phyloP scores from a whole-genome alignment of 768 basidiomycete species.

The Grammothele lineata region DNA sequence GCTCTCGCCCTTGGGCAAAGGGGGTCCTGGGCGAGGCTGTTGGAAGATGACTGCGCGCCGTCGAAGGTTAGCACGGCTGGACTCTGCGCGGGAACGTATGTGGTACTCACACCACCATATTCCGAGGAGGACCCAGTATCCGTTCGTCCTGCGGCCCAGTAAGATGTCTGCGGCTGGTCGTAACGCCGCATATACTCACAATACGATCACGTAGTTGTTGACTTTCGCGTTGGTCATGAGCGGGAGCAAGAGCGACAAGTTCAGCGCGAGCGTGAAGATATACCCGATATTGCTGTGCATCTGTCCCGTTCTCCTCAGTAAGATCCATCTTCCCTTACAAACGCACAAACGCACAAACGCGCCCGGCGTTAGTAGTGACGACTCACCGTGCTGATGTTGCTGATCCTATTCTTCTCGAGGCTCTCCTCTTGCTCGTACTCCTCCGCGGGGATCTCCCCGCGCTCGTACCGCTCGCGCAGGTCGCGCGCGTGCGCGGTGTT shows the following conservation, averaged over 20 bases:
- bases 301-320: constrained; percentile 21
- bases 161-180: too few relatives aligned
- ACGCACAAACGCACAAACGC: too few relatives aligned
- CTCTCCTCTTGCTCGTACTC: constrained; percentile 74
- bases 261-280: constrained; percentile 58
- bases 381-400: constrained; percentile 76
- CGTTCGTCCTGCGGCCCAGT: constrained; percentile 47
- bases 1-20: constrained; percentile 68
- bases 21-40: constrained; percentile 77
- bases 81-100: too few relatives aligned
- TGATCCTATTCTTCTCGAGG: constrained; percentile 79
- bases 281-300: constrained; percentile 77
- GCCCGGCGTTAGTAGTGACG: neutral
- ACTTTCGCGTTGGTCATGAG: constrained; percentile 52
- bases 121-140: constrained; percentile 74
- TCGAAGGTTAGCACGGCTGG: neutral
- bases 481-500: constrained; percentile 63
- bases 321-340: too few relatives aligned
- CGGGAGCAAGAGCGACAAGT: constrained; percentile 68
- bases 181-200: constrained; percentile 58
- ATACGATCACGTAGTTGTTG: constrained; percentile 68
- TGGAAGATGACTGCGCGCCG: constrained; percentile 66
- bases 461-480: constrained; percentile 52
- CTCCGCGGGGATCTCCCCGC: constrained; percentile 53
- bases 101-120: constrained; percentile 80